phyloP scores from a whole-genome alignment of 257 asterid species.

The Hygrophila difformis region DNA sequence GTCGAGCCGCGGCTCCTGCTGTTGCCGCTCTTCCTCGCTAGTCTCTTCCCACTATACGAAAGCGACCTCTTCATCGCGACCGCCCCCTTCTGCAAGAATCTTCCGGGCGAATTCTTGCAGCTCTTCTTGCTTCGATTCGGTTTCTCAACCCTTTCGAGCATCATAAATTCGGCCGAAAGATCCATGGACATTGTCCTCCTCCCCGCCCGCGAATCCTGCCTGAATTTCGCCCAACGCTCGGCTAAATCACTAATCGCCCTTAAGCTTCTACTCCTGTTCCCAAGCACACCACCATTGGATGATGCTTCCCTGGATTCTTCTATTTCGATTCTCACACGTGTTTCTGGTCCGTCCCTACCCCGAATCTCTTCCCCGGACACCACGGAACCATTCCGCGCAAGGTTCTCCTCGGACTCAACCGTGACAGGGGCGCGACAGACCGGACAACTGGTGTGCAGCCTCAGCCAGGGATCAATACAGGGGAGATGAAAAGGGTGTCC shows the following conservation, averaged over 20 bases:
- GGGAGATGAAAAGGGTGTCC: constrained; percentile 67
- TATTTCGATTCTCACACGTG: constrained; percentile 13
- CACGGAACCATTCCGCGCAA: neutral
- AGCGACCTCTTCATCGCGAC: constrained; percentile 50
- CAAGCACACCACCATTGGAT: constrained; percentile 14
- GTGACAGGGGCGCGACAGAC: constrained; percentile 64
- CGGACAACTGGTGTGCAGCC: constrained; percentile 72
- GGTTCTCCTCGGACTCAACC: neutral
- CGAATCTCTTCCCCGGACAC: constrained; percentile 8
- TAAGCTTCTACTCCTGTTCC: constrained; percentile 6
- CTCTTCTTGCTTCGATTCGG: constrained; percentile 14
- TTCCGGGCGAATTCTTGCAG: constrained; percentile 21
- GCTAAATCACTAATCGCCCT: constrained; percentile 42
- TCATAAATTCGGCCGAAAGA: constrained; percentile 13
- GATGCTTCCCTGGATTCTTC: neutral
- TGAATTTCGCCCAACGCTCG: constrained; percentile 20
- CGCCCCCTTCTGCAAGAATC: constrained; percentile 34
- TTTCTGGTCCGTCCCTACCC: neutral
- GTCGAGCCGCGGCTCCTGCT: constrained; percentile 32
- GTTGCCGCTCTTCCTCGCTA: constrained; percentile 20
- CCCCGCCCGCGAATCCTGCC: constrained; percentile 20
- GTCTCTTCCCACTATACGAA: constrained; percentile 38
- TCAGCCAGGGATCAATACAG: constrained; percentile 77
- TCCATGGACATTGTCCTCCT: constrained; percentile 64
- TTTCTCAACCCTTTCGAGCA: constrained; percentile 10